These are phyloP conservation scores for Xylariales sp. DNA, from an alignment of 2,329 filamentous ascomycete species.

Conservation along the genomic window DNA sequence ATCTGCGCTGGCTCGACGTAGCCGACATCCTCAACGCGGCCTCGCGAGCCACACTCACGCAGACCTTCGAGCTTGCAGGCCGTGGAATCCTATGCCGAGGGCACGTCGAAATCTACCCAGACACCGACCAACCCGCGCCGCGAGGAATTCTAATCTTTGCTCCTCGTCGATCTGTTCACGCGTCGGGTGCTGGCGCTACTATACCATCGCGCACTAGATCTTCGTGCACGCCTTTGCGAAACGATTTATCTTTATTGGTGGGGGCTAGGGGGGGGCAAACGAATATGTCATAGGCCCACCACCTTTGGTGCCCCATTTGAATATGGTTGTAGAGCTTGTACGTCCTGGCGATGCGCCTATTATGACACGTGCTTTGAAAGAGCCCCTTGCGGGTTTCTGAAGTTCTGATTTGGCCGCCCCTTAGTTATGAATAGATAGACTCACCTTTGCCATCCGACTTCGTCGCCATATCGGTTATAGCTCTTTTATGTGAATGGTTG, in stretches of 20 bases:
- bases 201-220: neutral
- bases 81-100: slow-evolving; percentile 6
- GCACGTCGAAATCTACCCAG: slow-evolving; percentile 9
- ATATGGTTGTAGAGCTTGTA: slow-evolving; percentile 32
- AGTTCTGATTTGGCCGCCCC: too few relatives aligned
- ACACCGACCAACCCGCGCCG: neutral
- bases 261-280: slow-evolving; percentile 9
- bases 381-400: neutral
- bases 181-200: slow-evolving; percentile 21
- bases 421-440: neutral
- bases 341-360: neutral
- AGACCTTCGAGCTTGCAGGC: slow-evolving; percentile 1
- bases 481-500: too few relatives aligned
- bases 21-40: slow-evolving; percentile 11
- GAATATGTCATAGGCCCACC: neutral
- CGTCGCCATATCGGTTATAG: neutral
- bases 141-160: neutral
- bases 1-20: slow-evolving; percentile 28
- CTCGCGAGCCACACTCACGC: slow-evolving; percentile 5
- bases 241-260: slow-evolving; percentile 25
- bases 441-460: neutral
- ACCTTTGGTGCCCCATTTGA: slow-evolving; percentile 7
- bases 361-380: neutral
- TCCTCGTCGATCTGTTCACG: slow-evolving; percentile 16
- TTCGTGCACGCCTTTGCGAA: slow-evolving; percentile 9